Evolutionary conservation across 2,329 filamentous ascomycete genomes (phyloP).

Genomic region (Ophiostoma fasciatum): DNA sequence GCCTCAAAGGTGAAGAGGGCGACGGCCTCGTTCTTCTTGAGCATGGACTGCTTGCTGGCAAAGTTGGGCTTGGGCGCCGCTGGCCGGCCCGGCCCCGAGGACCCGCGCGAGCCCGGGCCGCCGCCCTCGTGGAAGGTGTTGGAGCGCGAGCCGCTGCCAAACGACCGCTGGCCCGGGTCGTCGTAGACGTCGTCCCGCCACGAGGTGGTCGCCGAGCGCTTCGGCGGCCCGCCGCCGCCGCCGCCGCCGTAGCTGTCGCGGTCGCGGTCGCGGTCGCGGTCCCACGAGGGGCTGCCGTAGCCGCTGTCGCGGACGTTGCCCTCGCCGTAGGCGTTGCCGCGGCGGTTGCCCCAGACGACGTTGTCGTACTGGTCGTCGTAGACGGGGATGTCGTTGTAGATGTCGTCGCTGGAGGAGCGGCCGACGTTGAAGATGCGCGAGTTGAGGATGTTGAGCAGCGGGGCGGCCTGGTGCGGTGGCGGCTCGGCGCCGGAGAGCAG

Average conservation of each 20-base stretch:
- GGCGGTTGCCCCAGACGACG: slow-evolving; percentile 55
- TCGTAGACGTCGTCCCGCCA: slow-evolving; percentile 70
- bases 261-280: slow-evolving; percentile 17
- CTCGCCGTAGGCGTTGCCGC: slow-evolving; percentile 57
- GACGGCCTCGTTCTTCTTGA: slow-evolving; percentile 66
- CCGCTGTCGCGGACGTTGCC: slow-evolving; percentile 30
- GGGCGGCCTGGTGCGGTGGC: slow-evolving; percentile 67
- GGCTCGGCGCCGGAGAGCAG: slow-evolving; percentile 66
- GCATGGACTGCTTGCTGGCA: slow-evolving; percentile 36
- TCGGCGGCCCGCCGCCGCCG: slow-evolving; percentile 34
- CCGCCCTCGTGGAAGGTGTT: slow-evolving; percentile 33
- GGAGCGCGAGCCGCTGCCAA: slow-evolving; percentile 29
- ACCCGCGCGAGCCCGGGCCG: slow-evolving; percentile 22
- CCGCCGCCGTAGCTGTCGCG: slow-evolving; percentile 19
- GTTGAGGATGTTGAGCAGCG: slow-evolving; percentile 73
- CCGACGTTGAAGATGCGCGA: slow-evolving; percentile 69
- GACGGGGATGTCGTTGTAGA: slow-evolving; percentile 89
- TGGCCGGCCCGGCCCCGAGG: slow-evolving; percentile 56
- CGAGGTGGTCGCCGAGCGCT: slow-evolving; percentile 38
- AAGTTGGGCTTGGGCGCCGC: slow-evolving; percentile 85
- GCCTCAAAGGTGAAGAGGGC: slow-evolving; percentile 90
- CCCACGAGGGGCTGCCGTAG: slow-evolving; percentile 12
- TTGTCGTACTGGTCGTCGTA: slow-evolving; percentile 77
- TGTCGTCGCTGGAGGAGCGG: slow-evolving; percentile 33
- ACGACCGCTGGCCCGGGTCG: slow-evolving; percentile 23